Base-by-base conservation (phyloP, 2,329 filamentous ascomycete species). In the Trichoderma brevicompactum region DNA sequence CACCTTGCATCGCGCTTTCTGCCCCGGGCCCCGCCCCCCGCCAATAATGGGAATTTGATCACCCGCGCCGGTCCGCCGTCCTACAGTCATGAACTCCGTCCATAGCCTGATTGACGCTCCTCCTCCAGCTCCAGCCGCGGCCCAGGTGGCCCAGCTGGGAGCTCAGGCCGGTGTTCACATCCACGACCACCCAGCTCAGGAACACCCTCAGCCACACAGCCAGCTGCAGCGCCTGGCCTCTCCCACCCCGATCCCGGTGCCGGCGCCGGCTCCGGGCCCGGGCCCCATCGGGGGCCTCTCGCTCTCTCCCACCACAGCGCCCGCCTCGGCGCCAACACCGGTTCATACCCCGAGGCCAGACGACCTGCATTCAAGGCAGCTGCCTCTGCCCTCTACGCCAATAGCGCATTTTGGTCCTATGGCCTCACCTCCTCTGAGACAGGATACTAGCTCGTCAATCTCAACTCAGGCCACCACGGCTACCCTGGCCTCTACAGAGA, bases 391-490 rank as follows among this genome's bases (percentile, higher is more conserved):
- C 17, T 68, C 41, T 66, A 68, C 67, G 67, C 68, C 67, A 23
- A 44, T 64, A 55, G 62, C 59, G 48, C 65, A 70, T 61, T 55
- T 66, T 46, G 46, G 72, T 38, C 71, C 74, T 63, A 70, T 72
- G 40, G 67, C 70, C 43, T 73, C 75, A 46, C 75, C 76, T 44
- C 74, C 76, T 53, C 59, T 77, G 65, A 75, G 75, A 67, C 84
- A 84, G 72, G 82, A 86, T 70, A 85, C 84, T 41, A 78, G 74
- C 67, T 85, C 83, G 65, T 85, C 83, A 62, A 81, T 81, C 67
- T 83, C 84, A 66, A 84, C 83, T 23, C 80, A 79, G 71, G 80
- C 79, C 70, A 83, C 82, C 66, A 79, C 79, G 73, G 76, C 75
- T 72, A 76, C 76, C 56, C 70, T 76, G 74, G 74, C 76, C 69